Base-by-base conservation (phyloP, 2,329 filamentous ascomycete species). In the Cordyceps farinosa region DNA sequence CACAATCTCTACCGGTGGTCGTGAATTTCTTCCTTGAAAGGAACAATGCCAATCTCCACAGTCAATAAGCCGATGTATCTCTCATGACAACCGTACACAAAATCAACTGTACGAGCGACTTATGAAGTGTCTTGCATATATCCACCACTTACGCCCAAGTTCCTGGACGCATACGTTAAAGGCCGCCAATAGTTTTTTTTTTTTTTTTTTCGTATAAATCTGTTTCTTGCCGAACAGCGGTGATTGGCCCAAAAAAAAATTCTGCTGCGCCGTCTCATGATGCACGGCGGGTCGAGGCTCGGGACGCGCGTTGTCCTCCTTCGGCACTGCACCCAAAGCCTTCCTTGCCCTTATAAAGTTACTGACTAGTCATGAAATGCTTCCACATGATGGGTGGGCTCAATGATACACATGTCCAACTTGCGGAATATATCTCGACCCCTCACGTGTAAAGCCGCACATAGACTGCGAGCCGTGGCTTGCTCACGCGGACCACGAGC, bases 251-350 rank as follows among this genome's bases (percentile, higher is more conserved):
- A 5, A 9, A 45, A 27, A 44, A 36, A 48, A 54, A 60, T 8
- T 29, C 13, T 27, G n/a, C 38, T 44, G 27, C 42, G 30, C 30
- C 3, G 22, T 27, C 50, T 48, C 59, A 45, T 54, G 32, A 54
- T 54, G 51, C n/a, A 61, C 32, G 29, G 59, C 59, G 59, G 59
- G 59, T 54, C 59, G 51, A 53, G 59, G 22, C 50, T 47, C 30
- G 59, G 59, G 59, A 61, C 59, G 59, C 59, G 59, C 59, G 59
- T 61, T 61, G 50, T 36, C 30, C 32, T 22, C 48, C 22, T 32
- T 32, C 42, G 27, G 17, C 5, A 47, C 27, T 29, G 30, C n/a
- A 8, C 42, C 51, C 40, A 38, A 53, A 54, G 50, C 32, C 32
- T 51, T 32, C 5, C 22, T 15, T 38, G 4, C 36, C n/a, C 34